Evolutionary conservation across 2,329 filamentous ascomycete genomes (phyloP), one percentile per base, ranked within the genome.

Genomic region (Beauveria pseudobassiana): DNA sequence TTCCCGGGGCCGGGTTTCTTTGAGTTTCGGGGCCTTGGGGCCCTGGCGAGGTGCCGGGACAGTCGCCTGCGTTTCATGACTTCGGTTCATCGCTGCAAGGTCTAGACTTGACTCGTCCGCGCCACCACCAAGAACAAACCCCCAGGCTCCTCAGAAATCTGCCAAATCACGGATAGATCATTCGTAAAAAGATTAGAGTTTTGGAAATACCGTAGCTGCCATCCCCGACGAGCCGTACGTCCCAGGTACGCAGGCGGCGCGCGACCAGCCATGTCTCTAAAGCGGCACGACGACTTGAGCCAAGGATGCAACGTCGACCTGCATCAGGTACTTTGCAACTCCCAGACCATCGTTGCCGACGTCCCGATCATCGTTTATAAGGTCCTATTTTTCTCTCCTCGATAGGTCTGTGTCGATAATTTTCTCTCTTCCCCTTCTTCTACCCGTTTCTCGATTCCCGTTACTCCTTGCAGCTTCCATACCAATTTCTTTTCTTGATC

Each of bases 401-500:
- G n/a, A 46, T 7, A 5, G 38, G 5, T 26, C 40, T 4, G 20
- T 28, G 6, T 38, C 20, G 26, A 49, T 40, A 28, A n/a, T 38
- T 40, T 4, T 40, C 28, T 18, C 48, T n/a, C 26, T 38, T n/a
- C 16, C 34, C 38, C 24, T 22, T 22, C 28, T 55, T 56, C 24
- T 42, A 6, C 14, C 20, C 16, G 49, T 34, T 28, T 38, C 46
- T 40, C 14, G 16, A 22, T 45, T 28, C 54, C 30, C 20, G 1
- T 10, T 45, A 28, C 14, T 22, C n/a, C 38, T 22, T 34, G 14
- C 8, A 6, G 26, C 50, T 28, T 28, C 14, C 30, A 16, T 22
- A 48, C 6, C 14, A 28, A 16, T 16, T 22, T 63, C 45, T 49
- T 50, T 42, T n/a, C 56, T 54, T 6, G 18, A 48, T 16, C 81